Base-by-base conservation (phyloP, 1,284 basidiomycete genomes). In the Laetiporus sulphureus region DNA sequence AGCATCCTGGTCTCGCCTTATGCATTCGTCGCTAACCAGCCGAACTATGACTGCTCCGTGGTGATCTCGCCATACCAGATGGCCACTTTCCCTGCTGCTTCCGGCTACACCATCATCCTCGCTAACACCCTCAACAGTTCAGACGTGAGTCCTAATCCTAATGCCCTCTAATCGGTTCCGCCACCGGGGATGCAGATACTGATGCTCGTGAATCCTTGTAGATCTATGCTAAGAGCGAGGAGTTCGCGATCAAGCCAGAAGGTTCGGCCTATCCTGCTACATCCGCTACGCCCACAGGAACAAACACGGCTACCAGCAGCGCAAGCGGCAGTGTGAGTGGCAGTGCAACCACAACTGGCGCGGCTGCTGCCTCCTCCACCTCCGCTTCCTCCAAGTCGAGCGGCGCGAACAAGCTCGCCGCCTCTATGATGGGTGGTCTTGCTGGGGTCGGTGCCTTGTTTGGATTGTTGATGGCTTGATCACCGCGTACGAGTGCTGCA, bases 221-320 rank as follows among this genome's bases (percentile, higher is more conserved):
- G 79, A 52, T 88, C 47, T 85, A 73, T 54, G 77, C 79, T 18
- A 56, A 62, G 32, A 83, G 83, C 22, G 50, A 73, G 42, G 54
- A 63, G 8, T 89, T 89, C 61, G 77, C 82, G 58, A 75, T 90
- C 64, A 82, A 83, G 58, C 54, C 80, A 11, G 51, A 66, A 31
- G 77, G 77, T 38, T 70, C 85, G 11, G 8, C 68, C 6, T 90
- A 84, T 62, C 82, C 85, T 15, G 54, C 71, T 12, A 49, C 67
- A 3, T 57, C 69, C 16, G 59, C 68, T 13, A 62, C 68, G 16
- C 59, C 63, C 19, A 53, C 60, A 5, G 51, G 53, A 31, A 44
- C 50, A 22, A 46, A 50, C 32, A 42, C 56, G 2, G 44, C 57
- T 2, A 57, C 62, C 34, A 38, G 55, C 41, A 29, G 53, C 34